Conservation (phyloP, 2,329 filamentous ascomycete genomes). For the Aaosphaeria arxii region DNA sequence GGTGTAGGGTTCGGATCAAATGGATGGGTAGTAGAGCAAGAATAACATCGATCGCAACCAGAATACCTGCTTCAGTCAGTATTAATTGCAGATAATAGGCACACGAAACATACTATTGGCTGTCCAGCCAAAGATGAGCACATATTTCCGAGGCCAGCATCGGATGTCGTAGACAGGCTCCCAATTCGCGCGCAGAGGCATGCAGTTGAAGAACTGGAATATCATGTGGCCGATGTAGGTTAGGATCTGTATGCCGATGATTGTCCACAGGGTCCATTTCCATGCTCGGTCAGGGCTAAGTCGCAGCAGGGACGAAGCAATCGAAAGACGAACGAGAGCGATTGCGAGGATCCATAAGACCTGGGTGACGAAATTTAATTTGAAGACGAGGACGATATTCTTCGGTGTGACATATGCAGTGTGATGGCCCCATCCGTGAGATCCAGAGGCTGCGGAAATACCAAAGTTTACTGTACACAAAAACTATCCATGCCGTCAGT, state of each 20-base stretch:
- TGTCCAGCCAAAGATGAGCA: constrained; percentile 2
- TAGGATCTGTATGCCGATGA: neutral
- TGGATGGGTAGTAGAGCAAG: constrained; percentile 4
- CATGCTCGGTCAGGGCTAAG: neutral
- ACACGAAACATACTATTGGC: constrained; percentile 1
- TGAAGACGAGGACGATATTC: neutral
- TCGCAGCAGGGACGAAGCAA: constrained; percentile 2
- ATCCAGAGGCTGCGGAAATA: neutral
- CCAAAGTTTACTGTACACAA: neutral
- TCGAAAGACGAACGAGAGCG: constrained; percentile 2
- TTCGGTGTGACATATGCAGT: neutral
- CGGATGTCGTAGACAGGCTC: constrained; percentile 3
- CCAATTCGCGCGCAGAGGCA: constrained; percentile 1
- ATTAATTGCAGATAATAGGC: neutral
- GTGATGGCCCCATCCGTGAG: neutral
- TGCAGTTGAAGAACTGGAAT: neutral
- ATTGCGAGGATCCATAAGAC: constrained; percentile 4
- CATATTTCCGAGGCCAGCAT: constrained; percentile 3
- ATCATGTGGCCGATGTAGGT: neutral
- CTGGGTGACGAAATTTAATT: constrained; percentile 2
- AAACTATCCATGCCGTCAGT: neutral
- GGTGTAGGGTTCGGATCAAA: constrained; percentile 3
- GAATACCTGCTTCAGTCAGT: constrained; percentile 1
- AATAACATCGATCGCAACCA: constrained; percentile 1
- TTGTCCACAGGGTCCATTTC: neutral